A percentile compares a stretch with the other conserved stretches of the same genome.
These are phyloP conservation scores for Acanthamoeba healyi DNA, from an alignment of 208 protist genomes.

Conservation along the genomic window DNA sequence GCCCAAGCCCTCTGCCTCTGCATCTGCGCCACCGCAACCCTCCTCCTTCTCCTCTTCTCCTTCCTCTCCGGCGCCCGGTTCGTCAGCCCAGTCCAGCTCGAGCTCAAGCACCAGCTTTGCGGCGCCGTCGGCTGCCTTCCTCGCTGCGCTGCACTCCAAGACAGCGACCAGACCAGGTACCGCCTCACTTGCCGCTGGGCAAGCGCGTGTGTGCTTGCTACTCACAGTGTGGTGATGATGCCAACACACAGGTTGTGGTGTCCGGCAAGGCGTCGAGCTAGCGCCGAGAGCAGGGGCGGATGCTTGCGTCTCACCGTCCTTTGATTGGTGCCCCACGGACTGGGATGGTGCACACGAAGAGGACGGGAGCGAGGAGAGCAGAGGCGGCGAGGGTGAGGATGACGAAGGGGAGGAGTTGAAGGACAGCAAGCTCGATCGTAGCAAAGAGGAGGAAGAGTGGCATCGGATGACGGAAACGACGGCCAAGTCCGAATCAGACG, in stretches of 20 bases:
- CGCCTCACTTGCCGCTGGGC: neutral
- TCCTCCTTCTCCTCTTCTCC: neutral
- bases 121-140: slow-evolving; percentile 7
- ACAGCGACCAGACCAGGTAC: neutral
- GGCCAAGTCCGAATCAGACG: slow-evolving; percentile 6
- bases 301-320: neutral
- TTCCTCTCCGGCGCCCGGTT: neutral
- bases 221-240: no score
- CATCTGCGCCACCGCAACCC: neutral
- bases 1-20: neutral
- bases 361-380: neutral
- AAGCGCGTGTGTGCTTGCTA: neutral
- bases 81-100: neutral
- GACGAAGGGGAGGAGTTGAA: neutral
- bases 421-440: neutral
- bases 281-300: neutral
- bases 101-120: neutral
- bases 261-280: neutral
- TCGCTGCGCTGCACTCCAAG: slow-evolving; percentile 17
- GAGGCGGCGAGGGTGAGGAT: neutral
- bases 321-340: neutral
- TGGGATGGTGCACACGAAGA: neutral
- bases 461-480: neutral
- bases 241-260: no score
- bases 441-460: neutral